phyloP scores from a whole-genome alignment of 768 basidiomycete genomes.

The Tricholomella constricta region DNA sequence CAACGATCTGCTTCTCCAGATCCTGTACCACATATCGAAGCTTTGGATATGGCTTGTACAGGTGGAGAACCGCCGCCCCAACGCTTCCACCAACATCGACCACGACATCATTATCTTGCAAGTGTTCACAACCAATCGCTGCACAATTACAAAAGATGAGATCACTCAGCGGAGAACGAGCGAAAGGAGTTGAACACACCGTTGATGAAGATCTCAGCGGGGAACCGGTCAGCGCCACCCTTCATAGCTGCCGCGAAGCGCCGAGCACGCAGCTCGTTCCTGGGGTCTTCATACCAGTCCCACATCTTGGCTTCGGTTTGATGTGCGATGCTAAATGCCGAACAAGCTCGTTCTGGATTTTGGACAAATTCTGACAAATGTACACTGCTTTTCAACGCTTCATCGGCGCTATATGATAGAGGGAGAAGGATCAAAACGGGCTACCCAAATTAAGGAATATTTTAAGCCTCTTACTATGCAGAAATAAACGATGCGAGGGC shows the following conservation, averaged over 20 bases:
- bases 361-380: slow-evolving; percentile 16
- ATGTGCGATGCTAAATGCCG: slow-evolving; percentile 26
- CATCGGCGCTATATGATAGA: slow-evolving; percentile 19
- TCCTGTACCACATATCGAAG: slow-evolving; percentile 39
- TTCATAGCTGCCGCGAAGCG: slow-evolving; percentile 31
- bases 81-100: not conserved
- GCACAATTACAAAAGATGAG: not conserved
- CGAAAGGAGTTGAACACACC: slow-evolving; percentile 8
- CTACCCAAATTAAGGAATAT: not conserved
- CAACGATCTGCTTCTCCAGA: slow-evolving; percentile 26
- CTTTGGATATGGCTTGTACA: slow-evolving; percentile 31
- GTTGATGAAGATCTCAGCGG: slow-evolving; percentile 17
- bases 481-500: slow-evolving; percentile 18
- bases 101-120: not conserved
- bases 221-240: slow-evolving; percentile 20
- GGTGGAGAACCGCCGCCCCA: slow-evolving; percentile 12
- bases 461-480: slow-evolving; percentile 9
- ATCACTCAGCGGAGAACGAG: not conserved
- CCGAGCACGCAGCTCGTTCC: slow-evolving; percentile 23
- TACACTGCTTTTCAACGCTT: slow-evolving; percentile 16
- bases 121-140: not conserved
- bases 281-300: slow-evolving; percentile 32
- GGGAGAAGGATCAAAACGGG: not conserved
- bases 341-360: slow-evolving; percentile 12
- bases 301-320: slow-evolving; percentile 23